These are phyloP conservation scores for Penicillium sp. DNA, from an alignment of 2,329 filamentous ascomycete species.

Conservation along the genomic window DNA sequence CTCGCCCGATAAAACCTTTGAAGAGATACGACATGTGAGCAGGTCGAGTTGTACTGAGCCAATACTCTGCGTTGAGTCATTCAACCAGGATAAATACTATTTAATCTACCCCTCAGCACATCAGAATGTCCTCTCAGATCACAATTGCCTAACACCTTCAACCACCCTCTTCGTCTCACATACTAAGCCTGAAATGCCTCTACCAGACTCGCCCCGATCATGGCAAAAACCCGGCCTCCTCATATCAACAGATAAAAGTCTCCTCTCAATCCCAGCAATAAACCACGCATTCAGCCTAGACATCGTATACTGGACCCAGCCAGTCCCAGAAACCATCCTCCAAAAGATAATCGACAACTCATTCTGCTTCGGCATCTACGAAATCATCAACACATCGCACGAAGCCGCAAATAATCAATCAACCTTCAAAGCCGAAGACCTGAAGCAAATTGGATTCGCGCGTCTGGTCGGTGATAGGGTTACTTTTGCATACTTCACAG, in stretches of 20 bases:
- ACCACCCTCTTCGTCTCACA: background rate
- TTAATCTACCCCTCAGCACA: too few species aligned
- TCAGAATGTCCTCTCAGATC: too few species aligned
- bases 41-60: too few species aligned
- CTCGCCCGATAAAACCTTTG: background rate
- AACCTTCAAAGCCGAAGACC: background rate
- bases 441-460: conserved; percentile 15
- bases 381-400: background rate
- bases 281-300: conserved; percentile 2
- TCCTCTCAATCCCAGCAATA: conserved; percentile 9
- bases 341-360: background rate
- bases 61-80: too few species aligned
- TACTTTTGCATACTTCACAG: conserved; percentile 18
- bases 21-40: too few species aligned
- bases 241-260: conserved; percentile 8
- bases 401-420: too few species aligned
- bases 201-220: conserved; percentile 1
- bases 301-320: background rate
- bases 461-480: conserved; percentile 14
- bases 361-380: conserved; percentile 1
- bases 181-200: background rate
- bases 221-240: conserved; percentile 8
- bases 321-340: background rate
- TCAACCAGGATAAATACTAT: too few species aligned
- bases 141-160: too few species aligned